Evolutionary conservation across 148 eudicot species (phyloP).

Genomic region (Rhododendron kiyosumense): DNA sequence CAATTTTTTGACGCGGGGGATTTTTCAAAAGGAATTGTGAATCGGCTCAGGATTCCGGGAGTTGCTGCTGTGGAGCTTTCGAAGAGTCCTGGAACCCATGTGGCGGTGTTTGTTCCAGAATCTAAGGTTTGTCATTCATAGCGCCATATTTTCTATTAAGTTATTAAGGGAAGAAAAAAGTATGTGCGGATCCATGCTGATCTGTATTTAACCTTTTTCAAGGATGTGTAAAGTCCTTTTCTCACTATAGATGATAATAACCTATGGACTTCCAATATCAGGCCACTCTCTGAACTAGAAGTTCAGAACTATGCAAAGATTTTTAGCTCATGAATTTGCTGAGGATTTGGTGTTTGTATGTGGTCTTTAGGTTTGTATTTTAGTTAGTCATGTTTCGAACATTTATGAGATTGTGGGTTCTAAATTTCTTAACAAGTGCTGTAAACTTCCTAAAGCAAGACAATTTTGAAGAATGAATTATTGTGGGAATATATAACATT

Average conservation of each 20-base stretch:
- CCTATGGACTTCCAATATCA: not conserved
- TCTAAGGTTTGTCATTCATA: conserved; percentile 61
- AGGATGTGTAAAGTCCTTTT: not conserved
- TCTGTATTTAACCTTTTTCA: not conserved
- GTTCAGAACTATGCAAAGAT: not conserved
- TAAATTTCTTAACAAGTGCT: not conserved
- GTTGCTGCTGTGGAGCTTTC: conserved; percentile 82
- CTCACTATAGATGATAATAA: not conserved
- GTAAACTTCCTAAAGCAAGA: not conserved
- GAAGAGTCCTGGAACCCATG: conserved; percentile 63
- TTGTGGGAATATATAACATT: not conserved
- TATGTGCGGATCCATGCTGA: not conserved
- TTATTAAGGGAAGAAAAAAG: not conserved
- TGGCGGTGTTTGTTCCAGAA: conserved; percentile 92
- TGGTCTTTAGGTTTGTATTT: not conserved
- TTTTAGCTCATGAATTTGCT: not conserved
- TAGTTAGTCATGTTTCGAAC: not conserved
- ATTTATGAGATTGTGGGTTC: not conserved
- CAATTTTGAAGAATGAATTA: not conserved
- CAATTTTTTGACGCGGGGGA: conserved; percentile 71
- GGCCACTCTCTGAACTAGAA: conserved; percentile 1
- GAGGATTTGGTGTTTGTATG: not conserved
- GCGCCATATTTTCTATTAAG: not conserved
- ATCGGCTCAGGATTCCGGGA: conserved; percentile 75
- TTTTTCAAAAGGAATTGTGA: conserved; percentile 69